Percentiles rank a stretch among this genome's conserved stretches.
Evolutionary conservation across 2,329 filamentous ascomycete genomes (phyloP).

Genomic region (Metarhizium rileyi): DNA sequence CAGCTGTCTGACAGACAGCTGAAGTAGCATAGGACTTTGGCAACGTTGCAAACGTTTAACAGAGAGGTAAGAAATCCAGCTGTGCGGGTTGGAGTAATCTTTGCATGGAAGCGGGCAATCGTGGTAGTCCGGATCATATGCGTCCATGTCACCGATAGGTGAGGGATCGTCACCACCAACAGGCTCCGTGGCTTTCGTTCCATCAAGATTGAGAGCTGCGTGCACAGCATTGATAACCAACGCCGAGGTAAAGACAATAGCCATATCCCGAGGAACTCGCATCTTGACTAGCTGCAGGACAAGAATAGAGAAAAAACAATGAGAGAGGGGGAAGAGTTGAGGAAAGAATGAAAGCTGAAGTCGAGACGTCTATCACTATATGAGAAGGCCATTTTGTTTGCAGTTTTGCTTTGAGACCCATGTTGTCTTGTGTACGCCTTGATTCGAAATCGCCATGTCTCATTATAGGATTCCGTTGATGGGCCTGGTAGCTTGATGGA

Average conservation of each 20-base stretch:
- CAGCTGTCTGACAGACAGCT: constrained; percentile 8
- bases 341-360: neutral
- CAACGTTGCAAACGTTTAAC: constrained; percentile 12
- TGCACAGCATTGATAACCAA: neutral
- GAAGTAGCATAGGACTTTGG: constrained; percentile 3
- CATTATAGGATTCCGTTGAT: too few species aligned
- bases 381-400: neutral
- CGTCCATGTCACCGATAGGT: constrained; percentile 10
- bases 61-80: constrained; percentile 14
- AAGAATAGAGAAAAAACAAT: neutral
- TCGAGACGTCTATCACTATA: neutral
- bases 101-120: constrained; percentile 12
- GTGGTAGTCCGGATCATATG: constrained; percentile 13
- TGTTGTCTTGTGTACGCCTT: too few species aligned
- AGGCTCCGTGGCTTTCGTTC: constrained; percentile 6
- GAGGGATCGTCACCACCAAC: constrained; percentile 9
- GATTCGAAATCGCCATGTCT: too few species aligned
- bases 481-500: too few species aligned
- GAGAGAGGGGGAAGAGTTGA: too few species aligned
- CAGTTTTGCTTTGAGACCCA: too few species aligned
- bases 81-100: constrained; percentile 14
- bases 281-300: neutral
- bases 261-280: neutral
- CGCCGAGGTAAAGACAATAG: neutral
- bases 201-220: constrained; percentile 11